Base-by-base conservation (phyloP, 257 asterid genomes). In the Jacaranda mimosifolia region DNA sequence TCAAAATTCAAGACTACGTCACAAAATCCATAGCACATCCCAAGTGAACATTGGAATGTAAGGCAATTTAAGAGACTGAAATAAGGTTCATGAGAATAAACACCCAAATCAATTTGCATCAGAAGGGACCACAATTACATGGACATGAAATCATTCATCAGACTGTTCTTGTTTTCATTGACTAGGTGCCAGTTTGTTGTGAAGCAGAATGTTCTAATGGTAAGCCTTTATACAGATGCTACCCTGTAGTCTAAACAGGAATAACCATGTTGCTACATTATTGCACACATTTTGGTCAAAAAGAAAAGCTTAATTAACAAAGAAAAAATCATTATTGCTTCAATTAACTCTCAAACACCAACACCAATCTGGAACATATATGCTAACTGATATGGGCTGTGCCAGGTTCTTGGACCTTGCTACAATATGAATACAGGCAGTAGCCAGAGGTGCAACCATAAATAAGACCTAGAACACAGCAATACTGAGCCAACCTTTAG, bases 1-100 rank as follows among this genome's bases (percentile, higher is more conserved):
- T 73, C 38, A 45, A 60, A 85, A 12, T 15, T 74, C 21, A 46
- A 70, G 75, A 52, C 36, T 12, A 70, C 38, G 42, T 58, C 73
- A 71, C 69, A 26, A 77, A 53, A 49, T 26, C 52, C 63, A 83
- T 12, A 53, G 36, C 46, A 55, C 58, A 69, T 35, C 48, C 12
- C 67, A 55, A 36, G 32, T 26, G 32, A 78, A 73, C 9, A 63
- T 21, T n/a, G 14, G 51, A 26, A 26, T 51, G 35, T n/a, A 43
- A 76, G 39, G 66, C 42, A 70, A 43, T 42, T 62, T 69, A 74
- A 71, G 70, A 68, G 58, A 43, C 38, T 51, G 19, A 18, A 70
- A 72, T 18, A 53, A 75, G 73, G 21, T 63, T 10, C 63, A 58
- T 35, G 43, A 58, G 63, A 66, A 55, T 17, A 57, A 59, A 70